phyloP scores from a whole-genome alignment of 2,329 filamentous ascomycete species.

The Drechmeria coniospora region DNA sequence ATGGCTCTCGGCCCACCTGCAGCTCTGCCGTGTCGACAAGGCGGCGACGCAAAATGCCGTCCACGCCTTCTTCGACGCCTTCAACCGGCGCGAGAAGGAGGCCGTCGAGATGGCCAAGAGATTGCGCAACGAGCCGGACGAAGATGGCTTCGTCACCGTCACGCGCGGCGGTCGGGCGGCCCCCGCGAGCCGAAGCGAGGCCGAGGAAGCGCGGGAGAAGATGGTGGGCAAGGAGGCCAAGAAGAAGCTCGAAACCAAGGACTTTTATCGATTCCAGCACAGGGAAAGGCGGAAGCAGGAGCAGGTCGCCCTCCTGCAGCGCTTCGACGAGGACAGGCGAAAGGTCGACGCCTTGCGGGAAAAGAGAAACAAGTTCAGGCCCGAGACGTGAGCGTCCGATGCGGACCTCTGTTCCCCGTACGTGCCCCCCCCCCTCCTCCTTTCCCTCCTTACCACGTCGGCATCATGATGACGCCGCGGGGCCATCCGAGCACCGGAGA shows the following conservation, averaged over 20 bases:
- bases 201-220: constrained; percentile 41
- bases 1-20: constrained; percentile 51
- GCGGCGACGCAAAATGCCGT: constrained; percentile 54
- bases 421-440: constrained; percentile 1
- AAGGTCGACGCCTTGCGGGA: constrained; percentile 58
- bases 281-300: constrained; percentile 64
- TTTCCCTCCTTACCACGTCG: constrained; percentile 3
- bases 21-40: constrained; percentile 54
- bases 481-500: constrained; percentile 27
- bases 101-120: constrained; percentile 45
- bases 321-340: constrained; percentile 62
- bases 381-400: constrained; percentile 24
- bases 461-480: constrained; percentile 38
- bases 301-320: constrained; percentile 50
- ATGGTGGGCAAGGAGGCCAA: constrained; percentile 48
- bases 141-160: constrained; percentile 91
- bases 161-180: constrained; percentile 59
- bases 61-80: constrained; percentile 77
- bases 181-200: constrained; percentile 60
- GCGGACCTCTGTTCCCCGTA: not conserved
- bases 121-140: constrained; percentile 68
- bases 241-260: constrained; percentile 47
- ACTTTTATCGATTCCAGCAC: constrained; percentile 77
- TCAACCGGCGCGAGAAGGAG: constrained; percentile 53
- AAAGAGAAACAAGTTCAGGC: constrained; percentile 46